phyloP scores from a whole-genome alignment of 2,329 filamentous ascomycete species.

The Ophiostoma sp. region DNA sequence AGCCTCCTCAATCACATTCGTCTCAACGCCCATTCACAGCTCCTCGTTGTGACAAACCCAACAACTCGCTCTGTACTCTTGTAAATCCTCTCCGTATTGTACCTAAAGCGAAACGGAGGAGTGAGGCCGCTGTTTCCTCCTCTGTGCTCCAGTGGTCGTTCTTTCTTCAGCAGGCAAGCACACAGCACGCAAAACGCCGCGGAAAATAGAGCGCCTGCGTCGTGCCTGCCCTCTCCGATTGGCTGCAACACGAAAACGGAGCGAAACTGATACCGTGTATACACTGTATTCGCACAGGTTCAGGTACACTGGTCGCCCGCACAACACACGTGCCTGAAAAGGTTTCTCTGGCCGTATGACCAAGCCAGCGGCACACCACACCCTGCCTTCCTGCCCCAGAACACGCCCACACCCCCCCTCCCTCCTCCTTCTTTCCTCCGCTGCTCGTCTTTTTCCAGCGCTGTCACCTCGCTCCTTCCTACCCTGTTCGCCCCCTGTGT shows the following conservation, averaged over 20 bases:
- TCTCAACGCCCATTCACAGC: not conserved
- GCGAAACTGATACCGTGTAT: not conserved
- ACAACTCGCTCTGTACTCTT: not conserved
- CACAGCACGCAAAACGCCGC: slow-evolving; percentile 10
- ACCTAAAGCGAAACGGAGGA: not conserved
- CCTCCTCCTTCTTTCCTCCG: not conserved
- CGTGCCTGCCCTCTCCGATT: slow-evolving; percentile 22
- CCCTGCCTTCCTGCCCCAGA: not conserved
- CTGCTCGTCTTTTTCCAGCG: not conserved
- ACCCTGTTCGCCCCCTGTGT: not conserved
- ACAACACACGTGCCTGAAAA: slow-evolving; percentile 10
- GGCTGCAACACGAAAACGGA: slow-evolving; percentile 21
- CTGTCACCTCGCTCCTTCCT: slow-evolving; percentile 13
- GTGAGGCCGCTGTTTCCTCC: not conserved
- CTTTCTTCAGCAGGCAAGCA: not conserved
- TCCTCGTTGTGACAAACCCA: not conserved
- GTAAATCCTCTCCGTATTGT: not conserved
- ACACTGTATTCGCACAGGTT: not conserved
- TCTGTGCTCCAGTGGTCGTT: not conserved
- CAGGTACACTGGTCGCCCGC: slow-evolving; percentile 1
- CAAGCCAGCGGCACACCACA: slow-evolving; percentile 16
- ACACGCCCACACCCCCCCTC: not conserved
- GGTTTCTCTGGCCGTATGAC: slow-evolving; percentile 20
- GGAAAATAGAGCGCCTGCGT: not conserved
- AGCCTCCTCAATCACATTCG: not conserved